phyloP scores from a whole-genome alignment of 768 basidiomycete genomes.

The Phylloporus scabripes region DNA sequence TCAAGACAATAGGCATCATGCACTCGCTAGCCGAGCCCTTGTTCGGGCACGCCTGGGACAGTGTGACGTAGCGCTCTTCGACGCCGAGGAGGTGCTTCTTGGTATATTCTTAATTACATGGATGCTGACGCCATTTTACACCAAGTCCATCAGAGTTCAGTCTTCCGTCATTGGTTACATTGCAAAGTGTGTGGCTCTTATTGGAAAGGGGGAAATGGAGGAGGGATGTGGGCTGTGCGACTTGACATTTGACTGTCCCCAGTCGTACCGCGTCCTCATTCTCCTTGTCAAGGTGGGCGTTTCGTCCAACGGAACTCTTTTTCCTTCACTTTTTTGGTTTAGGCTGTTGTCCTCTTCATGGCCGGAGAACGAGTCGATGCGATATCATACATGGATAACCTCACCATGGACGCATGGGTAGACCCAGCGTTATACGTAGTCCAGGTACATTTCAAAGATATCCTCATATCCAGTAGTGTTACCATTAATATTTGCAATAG shows the following conservation, averaged over 20 bases:
- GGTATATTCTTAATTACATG: neutral
- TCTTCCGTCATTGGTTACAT: neutral
- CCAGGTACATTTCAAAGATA: neutral
- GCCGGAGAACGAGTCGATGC: constrained; percentile 2
- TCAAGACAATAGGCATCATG: neutral
- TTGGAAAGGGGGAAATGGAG: neutral
- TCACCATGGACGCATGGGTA: neutral
- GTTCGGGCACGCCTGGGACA: neutral
- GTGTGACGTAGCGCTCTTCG: neutral
- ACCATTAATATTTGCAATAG: neutral
- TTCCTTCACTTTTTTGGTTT: too few relatives aligned
- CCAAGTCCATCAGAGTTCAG: neutral
- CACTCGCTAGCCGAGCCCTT: neutral
- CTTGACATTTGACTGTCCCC: neutral
- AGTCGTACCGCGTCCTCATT: neutral
- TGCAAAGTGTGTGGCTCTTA: neutral
- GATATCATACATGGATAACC: constrained; percentile 1
- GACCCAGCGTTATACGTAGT: neutral
- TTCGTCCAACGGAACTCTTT: neutral
- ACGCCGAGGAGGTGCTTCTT: neutral
- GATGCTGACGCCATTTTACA: neutral
- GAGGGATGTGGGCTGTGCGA: neutral
- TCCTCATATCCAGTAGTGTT: neutral
- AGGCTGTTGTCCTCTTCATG: constrained; percentile 6
- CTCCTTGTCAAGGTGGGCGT: constrained; percentile 1